Percentiles rank a stretch among this genome's conserved stretches.
Conservation (phyloP, 2,329 filamentous ascomycete genomes). For the Ophiostoma novo-ulmi region DNA sequence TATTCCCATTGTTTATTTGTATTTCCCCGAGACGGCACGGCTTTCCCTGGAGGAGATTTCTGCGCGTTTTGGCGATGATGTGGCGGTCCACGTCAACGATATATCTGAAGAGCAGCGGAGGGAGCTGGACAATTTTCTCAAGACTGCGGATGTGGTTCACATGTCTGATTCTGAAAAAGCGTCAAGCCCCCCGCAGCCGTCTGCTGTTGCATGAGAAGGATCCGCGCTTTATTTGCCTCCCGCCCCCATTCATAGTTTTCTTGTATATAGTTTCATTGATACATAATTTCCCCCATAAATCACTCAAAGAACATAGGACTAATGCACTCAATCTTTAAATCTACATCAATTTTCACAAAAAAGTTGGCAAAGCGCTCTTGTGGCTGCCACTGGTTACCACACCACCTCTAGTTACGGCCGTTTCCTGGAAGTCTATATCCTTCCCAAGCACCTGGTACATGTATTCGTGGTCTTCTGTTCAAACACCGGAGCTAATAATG, state of each 20-base stretch:
- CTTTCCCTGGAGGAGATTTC: conserved; percentile 44
- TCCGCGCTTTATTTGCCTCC: neutral
- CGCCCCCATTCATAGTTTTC: too few relatives aligned
- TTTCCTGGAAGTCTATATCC: too few relatives aligned
- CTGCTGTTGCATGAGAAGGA: neutral
- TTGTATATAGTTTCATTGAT: neutral
- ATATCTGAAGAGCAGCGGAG: conserved; percentile 35
- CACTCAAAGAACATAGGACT: too few relatives aligned
- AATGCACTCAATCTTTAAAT: too few relatives aligned
- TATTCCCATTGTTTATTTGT: conserved; percentile 40
- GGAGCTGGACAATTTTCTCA: conserved; percentile 26
- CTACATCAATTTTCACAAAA: too few relatives aligned
- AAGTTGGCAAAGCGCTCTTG: too few relatives aligned
- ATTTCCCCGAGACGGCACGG: conserved; percentile 40
- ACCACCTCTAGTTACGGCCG: too few relatives aligned
- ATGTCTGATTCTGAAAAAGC: conserved; percentile 1
- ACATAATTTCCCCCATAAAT: too few relatives aligned
- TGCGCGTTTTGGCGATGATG: conserved; percentile 46
- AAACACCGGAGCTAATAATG: too few relatives aligned
- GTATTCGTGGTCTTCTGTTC: too few relatives aligned
- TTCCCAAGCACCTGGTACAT: too few relatives aligned
- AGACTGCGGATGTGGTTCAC: conserved; percentile 20
- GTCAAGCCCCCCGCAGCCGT: neutral
- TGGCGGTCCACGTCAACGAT: conserved; percentile 43
- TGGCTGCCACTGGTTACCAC: too few relatives aligned